Percentiles rank a stretch among this genome's conserved stretches.
These are phyloP conservation scores for Lactifluus subvellereus DNA, from an alignment of 768 basidiomycete genomes.

Conservation along the genomic window DNA sequence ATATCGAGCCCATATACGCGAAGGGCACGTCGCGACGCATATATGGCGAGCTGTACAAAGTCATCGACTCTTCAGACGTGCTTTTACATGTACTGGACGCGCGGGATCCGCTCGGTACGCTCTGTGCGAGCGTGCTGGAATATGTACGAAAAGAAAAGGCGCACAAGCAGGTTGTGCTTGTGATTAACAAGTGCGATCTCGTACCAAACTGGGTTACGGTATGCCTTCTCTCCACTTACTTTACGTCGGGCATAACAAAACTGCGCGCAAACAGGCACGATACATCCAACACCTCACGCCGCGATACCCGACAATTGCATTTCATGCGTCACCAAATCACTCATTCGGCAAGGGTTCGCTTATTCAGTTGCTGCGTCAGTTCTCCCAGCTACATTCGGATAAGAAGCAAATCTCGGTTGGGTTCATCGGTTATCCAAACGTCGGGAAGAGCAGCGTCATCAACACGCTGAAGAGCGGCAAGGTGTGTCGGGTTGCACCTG, in stretches of 20 bases:
- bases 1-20: conserved; percentile 85
- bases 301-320: conserved; percentile 92
- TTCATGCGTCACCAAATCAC: conserved; percentile 98
- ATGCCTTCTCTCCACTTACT: conserved; percentile 33
- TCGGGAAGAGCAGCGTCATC: conserved; percentile 95
- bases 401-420: conserved; percentile 99
- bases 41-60: conserved; percentile 98
- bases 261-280: conserved; percentile 55
- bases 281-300: conserved; percentile 95
- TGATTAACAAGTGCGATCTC: conserved; percentile 97
- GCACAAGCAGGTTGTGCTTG: conserved; percentile 93
- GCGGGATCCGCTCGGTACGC: conserved; percentile 89
- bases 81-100: conserved; percentile 94
- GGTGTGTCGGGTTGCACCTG: conserved; percentile 93
- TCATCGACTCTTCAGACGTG: conserved; percentile 97
- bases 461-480: conserved; percentile 98
- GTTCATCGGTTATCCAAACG: conserved; percentile 97
- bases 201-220: conserved; percentile 99
- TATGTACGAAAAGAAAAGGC: conserved; percentile 94
- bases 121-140: conserved; percentile 90
- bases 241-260: background rate
- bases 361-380: conserved; percentile 94
- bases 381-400: conserved; percentile 94
- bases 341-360: conserved; percentile 98
- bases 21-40: conserved; percentile 96